Conservation (phyloP, 139 green algal genomes). For the Micractinium sp. region DNA sequence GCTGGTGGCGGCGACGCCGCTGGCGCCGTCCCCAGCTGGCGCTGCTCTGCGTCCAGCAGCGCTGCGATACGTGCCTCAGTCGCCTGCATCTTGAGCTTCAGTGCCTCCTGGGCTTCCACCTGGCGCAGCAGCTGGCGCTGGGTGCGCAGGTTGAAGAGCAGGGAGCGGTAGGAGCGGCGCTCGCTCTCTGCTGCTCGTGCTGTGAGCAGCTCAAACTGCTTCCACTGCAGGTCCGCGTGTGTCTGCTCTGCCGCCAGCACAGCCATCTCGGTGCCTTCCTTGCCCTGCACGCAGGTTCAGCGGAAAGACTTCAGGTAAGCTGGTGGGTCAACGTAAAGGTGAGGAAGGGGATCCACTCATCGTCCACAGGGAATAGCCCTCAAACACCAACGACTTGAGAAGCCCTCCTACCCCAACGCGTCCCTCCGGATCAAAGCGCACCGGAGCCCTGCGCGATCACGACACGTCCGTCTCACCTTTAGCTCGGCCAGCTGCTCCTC, state of each 20-base stretch:
- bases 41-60: constrained; percentile 14
- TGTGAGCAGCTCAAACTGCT: constrained; percentile 6
- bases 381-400: too few relatives aligned
- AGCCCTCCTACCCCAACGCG: too few relatives aligned
- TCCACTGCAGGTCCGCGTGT: constrained; percentile 32
- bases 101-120: constrained; percentile 34
- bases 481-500: constrained; percentile 13
- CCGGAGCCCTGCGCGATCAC: too few relatives aligned
- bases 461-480: background rate
- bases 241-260: background rate
- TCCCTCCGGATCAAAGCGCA: too few relatives aligned
- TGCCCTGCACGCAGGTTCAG: background rate
- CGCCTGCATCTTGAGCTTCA: constrained; percentile 7
- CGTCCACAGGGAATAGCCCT: too few relatives aligned
- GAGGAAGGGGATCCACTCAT: too few relatives aligned
- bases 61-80: constrained; percentile 13
- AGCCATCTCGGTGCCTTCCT: background rate
- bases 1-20: background rate
- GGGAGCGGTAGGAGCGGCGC: constrained; percentile 28
- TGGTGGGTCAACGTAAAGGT: background rate
- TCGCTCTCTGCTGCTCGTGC: constrained; percentile 6
- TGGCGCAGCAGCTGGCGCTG: constrained; percentile 38
- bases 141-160: constrained; percentile 41
- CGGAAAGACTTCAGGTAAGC: too few relatives aligned
- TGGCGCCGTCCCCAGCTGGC: background rate